A percentile compares a stretch with the other conserved stretches of the same genome.
These are phyloP conservation scores for Spiraea crenata DNA, from an alignment of 331 rosid genomes.

Conservation along the genomic window DNA sequence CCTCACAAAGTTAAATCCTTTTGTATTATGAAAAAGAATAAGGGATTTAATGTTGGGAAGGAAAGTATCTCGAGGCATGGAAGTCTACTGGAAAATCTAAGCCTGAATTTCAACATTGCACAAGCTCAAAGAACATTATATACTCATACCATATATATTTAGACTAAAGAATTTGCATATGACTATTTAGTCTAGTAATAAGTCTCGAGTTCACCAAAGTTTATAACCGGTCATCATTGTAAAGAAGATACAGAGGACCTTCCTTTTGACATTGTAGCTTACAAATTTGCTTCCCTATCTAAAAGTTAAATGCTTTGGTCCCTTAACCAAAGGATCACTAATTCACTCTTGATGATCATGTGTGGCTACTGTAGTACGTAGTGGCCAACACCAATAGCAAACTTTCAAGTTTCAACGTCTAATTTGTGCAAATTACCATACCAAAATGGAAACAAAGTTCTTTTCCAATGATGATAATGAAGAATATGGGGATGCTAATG, in stretches of 20 bases:
- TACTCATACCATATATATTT: no score
- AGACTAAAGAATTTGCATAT: no score
- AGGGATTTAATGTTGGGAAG: no score
- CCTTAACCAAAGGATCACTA: slow-evolving; percentile 2
- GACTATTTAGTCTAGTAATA: no score
- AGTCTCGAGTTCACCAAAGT: no score
- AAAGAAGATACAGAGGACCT: no score
- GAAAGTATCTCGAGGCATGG: no score
- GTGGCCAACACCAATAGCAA: neutral
- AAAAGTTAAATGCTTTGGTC: neutral
- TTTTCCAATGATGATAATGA: slow-evolving; percentile 34
- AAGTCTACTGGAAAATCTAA: neutral
- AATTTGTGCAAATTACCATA: neutral
- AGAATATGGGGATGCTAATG: slow-evolving; percentile 23
- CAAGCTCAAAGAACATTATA: neutral
- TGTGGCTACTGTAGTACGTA: neutral
- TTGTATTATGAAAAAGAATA: no score
- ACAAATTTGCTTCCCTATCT: neutral
- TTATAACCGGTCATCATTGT: no score
- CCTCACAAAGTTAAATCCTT: neutral
- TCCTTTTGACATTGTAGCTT: neutral
- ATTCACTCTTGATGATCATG: neutral
- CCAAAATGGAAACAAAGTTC: neutral
- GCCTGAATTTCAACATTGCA: neutral
- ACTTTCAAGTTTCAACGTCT: neutral